Evolutionary conservation across 306 rosid genomes (phyloP), one percentile per base, ranked within the genome.

Genomic region (Abrus precatorius): DNA sequence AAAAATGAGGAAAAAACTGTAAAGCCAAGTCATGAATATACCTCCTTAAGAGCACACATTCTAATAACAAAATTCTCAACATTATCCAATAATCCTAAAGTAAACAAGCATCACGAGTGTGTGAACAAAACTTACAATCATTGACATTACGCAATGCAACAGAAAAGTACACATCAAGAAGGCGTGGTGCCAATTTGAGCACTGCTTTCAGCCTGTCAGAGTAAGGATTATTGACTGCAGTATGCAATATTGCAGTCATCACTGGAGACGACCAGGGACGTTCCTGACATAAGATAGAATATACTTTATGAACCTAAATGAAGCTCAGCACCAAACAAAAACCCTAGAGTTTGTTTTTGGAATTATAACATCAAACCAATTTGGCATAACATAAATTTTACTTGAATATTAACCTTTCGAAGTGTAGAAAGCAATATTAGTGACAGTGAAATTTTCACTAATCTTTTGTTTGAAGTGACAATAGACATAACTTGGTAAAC

Each of bases 231-330:
- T 82, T 89, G 72, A 86, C 88, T 63, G 94, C 91, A 67, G 88
- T 75, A 87, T 89, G 91, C 55, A 95, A 75, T 53, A 85, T 78
- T 44, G 93, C 77, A 38, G 89, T 76, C 91, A 95, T 89, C 82
- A 83, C 95, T 45, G 98, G 97, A 88, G 99, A 95, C 48, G 89
- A 87, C 99, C 97, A 93, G 83, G 91, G 99, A 56, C 99, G 97
- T 82, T 93, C 99, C 99, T 95, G 90, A 81, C 79, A 76, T 54
- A 80, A 6, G 49, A 71, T 40, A 84, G 44, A 64, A 84, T 74
- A 67, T 52, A 72, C 56, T 36, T 68, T 82, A 43, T 84, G 40
- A 48, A 63, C 44, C 55, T 14, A 65, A 76, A 14, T 29, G 76
- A 53, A 85, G 69, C 43, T 57, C 56, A 61, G 33, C 7, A 77